These are phyloP conservation scores for Rutstroemia sp. DNA, from an alignment of 2,329 filamentous ascomycete species.

Conservation along the genomic window DNA sequence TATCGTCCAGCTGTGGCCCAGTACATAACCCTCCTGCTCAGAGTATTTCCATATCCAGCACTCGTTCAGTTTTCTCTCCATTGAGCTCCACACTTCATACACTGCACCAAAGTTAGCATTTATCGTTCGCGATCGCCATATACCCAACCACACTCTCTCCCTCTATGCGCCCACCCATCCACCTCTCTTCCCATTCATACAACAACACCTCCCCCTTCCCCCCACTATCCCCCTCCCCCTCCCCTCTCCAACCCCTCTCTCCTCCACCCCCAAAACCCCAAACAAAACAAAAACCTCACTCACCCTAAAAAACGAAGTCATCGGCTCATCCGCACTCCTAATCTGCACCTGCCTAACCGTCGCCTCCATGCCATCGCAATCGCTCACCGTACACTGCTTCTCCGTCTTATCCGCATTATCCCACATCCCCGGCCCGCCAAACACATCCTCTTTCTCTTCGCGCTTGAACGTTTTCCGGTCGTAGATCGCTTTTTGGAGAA, in stretches of 20 bases:
- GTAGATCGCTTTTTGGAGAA: conserved; percentile 69
- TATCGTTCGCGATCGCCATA: background rate
- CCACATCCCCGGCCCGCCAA: conserved; percentile 83
- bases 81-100: conserved; percentile 57
- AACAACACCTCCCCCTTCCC: background rate
- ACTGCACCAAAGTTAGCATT: conserved; percentile 34
- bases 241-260: too few relatives aligned
- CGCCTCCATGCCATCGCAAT: conserved; percentile 75
- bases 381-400: conserved; percentile 74
- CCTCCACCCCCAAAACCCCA: background rate
- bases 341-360: conserved; percentile 98
- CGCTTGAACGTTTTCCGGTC: conserved; percentile 74
- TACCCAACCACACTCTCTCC: background rate
- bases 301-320: conserved; percentile 93
- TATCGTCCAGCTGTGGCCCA: too few relatives aligned
- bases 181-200: background rate
- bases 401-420: conserved; percentile 81
- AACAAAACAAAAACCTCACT: conserved; percentile 12
- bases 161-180: conserved; percentile 6
- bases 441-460: conserved; percentile 83
- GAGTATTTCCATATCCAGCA: background rate
- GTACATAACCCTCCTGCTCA: background rate
- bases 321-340: conserved; percentile 94
- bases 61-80: conserved; percentile 55
- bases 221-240: background rate